Base-by-base conservation (phyloP, 305 asterid genomes). In the Rubia balearica region DNA sequence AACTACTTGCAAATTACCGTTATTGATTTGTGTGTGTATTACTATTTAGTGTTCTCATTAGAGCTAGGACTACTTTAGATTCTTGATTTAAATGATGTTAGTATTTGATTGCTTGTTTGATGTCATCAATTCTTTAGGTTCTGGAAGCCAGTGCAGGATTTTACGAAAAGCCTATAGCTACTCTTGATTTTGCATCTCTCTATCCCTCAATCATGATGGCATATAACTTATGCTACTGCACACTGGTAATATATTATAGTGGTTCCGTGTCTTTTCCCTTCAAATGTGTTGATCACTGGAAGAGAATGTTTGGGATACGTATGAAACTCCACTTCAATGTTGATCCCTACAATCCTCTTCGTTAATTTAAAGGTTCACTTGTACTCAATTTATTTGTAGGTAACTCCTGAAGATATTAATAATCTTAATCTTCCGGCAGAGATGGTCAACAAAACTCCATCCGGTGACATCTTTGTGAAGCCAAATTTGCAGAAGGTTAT, bases 191-290 rank as follows among this genome's bases (percentile, higher is more conserved):
- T 83, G 99, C 99, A 75, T 94, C 99, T 80, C 83, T 94, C 33
- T 94, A 94, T 83, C 99, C 99, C 33, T 94, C 99, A 62, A 91
- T 94, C 76, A 94, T 94, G 98, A 94, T 94, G 99, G 98, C 99
- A 73, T 91, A 94, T 82, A 94, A 94, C 81, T 82, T 94, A 78
- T 94, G 99, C 82, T 94, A 94, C 73, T 94, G 99, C 83, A 88
- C 99, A 12, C 83, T 94, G 90, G 99, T 95, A 86, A 83, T 65
- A 10, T 64, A 33, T 48, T 71, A 43, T 69, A 57, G 41, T 30
- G 61, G 63, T 48, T 65, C 24, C 45, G 2, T 21, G 24, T 30
- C 12, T 48, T 45, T 11, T 40, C 62, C 60, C 68, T 56, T 36
- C 49, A 49, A 40, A 46, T 61, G 41, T n/a, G 21, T 13, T 22